phyloP scores from a whole-genome alignment of 495 filamentous ascomycete species.

The Daldinia vernicosa region DNA sequence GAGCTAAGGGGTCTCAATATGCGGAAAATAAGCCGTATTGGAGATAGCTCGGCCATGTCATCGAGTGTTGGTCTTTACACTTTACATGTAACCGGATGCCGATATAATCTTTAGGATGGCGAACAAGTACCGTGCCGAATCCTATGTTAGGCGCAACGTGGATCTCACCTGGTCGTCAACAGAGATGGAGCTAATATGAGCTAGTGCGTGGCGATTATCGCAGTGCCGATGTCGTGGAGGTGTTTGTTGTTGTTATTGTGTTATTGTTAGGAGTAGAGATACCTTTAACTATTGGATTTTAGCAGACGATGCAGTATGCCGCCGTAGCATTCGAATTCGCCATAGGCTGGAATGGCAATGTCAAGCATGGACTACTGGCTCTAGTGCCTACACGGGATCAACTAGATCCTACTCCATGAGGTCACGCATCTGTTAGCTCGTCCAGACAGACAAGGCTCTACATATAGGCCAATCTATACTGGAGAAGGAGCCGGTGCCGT shows the following conservation, averaged over 20 bases:
- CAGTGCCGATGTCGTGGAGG: conserved; percentile 7
- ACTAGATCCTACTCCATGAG: conserved; percentile 7
- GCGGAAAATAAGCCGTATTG: conserved; percentile 13
- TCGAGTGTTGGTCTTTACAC: conserved; percentile 25
- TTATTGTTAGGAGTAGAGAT: not conserved
- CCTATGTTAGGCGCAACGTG: conserved; percentile 6
- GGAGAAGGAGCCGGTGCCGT: conserved; percentile 5
- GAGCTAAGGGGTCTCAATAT: conserved; percentile 4
- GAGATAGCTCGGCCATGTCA: conserved; percentile 15
- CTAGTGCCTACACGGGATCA: conserved; percentile 3
- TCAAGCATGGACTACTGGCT: conserved; percentile 1
- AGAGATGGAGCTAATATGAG: not conserved
- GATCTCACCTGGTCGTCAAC: conserved; percentile 2
- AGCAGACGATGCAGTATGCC: not conserved
- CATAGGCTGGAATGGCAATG: not conserved
- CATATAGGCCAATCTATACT: conserved; percentile 5
- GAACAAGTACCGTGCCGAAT: not conserved
- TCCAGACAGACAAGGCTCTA: conserved; percentile 1
- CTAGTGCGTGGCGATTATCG: not conserved
- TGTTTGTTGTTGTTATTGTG: not conserved
- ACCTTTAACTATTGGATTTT: conserved; percentile 1
- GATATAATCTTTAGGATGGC: not conserved
- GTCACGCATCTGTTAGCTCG: not conserved
- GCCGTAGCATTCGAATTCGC: not conserved
- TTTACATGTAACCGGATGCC: conserved; percentile 10